Conservation (phyloP, 495 filamentous ascomycete species). For the Baudoinia panamericana region DNA sequence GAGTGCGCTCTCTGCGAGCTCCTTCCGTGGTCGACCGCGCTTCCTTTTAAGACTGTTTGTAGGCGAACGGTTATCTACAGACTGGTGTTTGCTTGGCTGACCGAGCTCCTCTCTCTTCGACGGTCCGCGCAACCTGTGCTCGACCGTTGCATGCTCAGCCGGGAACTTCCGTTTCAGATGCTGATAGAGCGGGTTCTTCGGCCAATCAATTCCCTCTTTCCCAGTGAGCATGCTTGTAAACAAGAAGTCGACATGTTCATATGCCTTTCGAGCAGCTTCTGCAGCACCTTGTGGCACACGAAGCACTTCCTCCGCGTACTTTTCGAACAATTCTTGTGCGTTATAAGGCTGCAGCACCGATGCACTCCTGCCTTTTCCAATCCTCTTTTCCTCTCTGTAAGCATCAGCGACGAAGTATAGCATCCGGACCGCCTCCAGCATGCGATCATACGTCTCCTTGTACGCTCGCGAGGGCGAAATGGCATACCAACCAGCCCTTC, state of each 20-base stretch:
- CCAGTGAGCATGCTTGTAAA: slow-evolving; percentile 45
- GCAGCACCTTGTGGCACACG: slow-evolving; percentile 25
- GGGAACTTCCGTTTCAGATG: slow-evolving; percentile 41
- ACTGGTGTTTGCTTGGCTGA: background rate
- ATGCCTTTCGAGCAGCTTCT: slow-evolving; percentile 39
- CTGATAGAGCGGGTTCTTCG: slow-evolving; percentile 38
- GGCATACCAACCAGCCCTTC: slow-evolving; percentile 67
- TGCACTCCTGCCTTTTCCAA: slow-evolving; percentile 12
- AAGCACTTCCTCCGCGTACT: slow-evolving; percentile 22
- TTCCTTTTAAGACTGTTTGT: slow-evolving; percentile 16
- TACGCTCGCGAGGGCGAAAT: slow-evolving; percentile 52
- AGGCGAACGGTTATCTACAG: slow-evolving; percentile 5
- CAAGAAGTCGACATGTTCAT: slow-evolving; percentile 42
- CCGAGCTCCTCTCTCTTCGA: background rate
- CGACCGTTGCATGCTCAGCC: slow-evolving; percentile 15
- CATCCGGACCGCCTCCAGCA: slow-evolving; percentile 55
- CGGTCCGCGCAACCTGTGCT: slow-evolving; percentile 2
- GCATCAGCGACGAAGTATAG: slow-evolving; percentile 54
- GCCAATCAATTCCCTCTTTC: slow-evolving; percentile 44
- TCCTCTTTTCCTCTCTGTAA: slow-evolving; percentile 21
- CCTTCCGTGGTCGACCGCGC: slow-evolving; percentile 9
- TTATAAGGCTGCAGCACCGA: slow-evolving; percentile 11
- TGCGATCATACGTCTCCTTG: slow-evolving; percentile 45
- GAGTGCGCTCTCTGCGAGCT: background rate
- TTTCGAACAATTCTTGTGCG: slow-evolving; percentile 24